Evolutionary conservation across 2,329 filamentous ascomycete genomes (phyloP), one percentile per base, ranked within the genome.

Genomic region (Paradendryphiella salina): DNA sequence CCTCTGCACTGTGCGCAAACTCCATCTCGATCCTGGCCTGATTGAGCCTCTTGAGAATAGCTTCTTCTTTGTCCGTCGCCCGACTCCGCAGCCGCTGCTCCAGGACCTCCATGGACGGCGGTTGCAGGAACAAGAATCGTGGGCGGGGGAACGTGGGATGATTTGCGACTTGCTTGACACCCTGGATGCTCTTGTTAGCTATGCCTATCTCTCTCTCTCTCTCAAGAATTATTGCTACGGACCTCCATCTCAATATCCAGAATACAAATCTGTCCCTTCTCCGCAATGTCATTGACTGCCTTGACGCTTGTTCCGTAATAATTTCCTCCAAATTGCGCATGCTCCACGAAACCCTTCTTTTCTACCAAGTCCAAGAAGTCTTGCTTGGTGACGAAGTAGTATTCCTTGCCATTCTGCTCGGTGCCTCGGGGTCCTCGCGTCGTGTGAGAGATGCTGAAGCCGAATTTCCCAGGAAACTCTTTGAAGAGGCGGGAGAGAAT

Each of bases 211-310:
- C 5, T 38, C 4, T 8, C 28, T 2, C 21, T 14, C 5, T 38
- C 4, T 8, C 4, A 37, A 21, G 4, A 31, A 15, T 0, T 5
- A 8, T n/a, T 18, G 28, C 2, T 46, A 42, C 56, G 5, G 71
- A 87, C 86, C 83, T 96, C 91, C 90, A 96, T 96, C 80, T 96
- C 93, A 70, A 96, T 97, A 73, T 97, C 93, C 61, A 96, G 78
- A 39, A 96, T 85, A 55, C 92, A 93, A 34, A 91, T 84, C 66
- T 81, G 82, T 14, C 85, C 87, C 75, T 86, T 84, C 54, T 83
- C 82, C 2, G 82, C 82, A 71, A 92, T 85, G 66, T 89, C 84
- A 73, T 86, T 82, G 57, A 96, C 90, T 21, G 90, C 90, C 73
- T 82, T 80, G 67, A 90, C 85, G 70, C 85, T 89, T 4, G 91